Percentiles rank a stretch among this genome's conserved stretches.
These are phyloP conservation scores for Trichophyton schoenleinii DNA, from an alignment of 2,329 filamentous ascomycete species.

Conservation along the genomic window DNA sequence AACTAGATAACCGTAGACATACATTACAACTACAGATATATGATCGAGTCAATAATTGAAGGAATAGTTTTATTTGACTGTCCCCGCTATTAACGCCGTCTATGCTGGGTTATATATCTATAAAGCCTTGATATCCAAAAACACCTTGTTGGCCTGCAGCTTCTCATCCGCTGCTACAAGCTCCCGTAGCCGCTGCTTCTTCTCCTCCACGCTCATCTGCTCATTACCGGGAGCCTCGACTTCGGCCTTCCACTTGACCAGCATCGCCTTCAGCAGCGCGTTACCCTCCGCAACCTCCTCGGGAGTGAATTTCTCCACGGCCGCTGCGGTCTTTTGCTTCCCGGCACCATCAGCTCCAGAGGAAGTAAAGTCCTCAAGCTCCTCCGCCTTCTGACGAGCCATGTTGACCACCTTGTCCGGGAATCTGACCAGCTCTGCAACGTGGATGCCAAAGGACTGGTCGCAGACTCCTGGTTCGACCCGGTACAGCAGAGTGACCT, in stretches of 20 bases:
- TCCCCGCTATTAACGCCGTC: not conserved
- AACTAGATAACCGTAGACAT: no score
- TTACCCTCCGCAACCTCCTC: constrained; percentile 85
- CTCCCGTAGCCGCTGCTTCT: constrained; percentile 65
- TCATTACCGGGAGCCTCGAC: constrained; percentile 49
- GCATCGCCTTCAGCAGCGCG: constrained; percentile 65
- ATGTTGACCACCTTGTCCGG: constrained; percentile 95
- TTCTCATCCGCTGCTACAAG: constrained; percentile 62
- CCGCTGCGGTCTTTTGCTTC: constrained; percentile 12
- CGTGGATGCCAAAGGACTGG: constrained; percentile 96
- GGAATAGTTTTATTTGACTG: no score
- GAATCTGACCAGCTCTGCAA: constrained; percentile 91
- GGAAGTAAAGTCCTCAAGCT: constrained; percentile 75
- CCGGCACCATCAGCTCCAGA: constrained; percentile 29
- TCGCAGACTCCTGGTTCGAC: constrained; percentile 92
- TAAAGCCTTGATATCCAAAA: constrained; percentile 37
- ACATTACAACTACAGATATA: no score
- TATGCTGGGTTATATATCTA: constrained; percentile 16
- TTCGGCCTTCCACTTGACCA: constrained; percentile 71
- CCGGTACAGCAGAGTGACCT: constrained; percentile 94
- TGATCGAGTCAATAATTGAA: no score
- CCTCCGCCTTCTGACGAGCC: constrained; percentile 98
- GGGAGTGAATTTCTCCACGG: constrained; percentile 49
- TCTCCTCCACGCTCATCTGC: constrained; percentile 56
- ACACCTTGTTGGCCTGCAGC: constrained; percentile 44